These are phyloP conservation scores for Solanum medicagineum DNA, from an alignment of 257 asterid species.

Conservation along the genomic window DNA sequence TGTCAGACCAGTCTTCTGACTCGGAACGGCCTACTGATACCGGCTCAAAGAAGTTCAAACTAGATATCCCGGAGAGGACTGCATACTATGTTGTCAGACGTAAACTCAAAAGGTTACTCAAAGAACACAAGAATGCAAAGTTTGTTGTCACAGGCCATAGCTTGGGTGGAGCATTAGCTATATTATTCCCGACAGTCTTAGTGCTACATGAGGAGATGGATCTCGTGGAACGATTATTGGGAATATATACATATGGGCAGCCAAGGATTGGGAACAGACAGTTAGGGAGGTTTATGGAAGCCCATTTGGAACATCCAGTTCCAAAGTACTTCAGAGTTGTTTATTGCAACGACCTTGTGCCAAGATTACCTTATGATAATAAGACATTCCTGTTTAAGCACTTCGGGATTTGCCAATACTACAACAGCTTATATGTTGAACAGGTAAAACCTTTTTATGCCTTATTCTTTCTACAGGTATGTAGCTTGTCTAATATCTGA, in stretches of 20 bases:
- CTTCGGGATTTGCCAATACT: slow-evolving; percentile 69
- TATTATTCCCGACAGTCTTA: slow-evolving; percentile 65
- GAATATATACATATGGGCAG: slow-evolving; percentile 77
- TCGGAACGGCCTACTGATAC: slow-evolving; percentile 3
- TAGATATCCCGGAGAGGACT: slow-evolving; percentile 31
- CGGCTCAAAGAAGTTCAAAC: slow-evolving; percentile 3
- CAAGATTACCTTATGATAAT: slow-evolving; percentile 86
- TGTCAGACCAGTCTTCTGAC: slow-evolving; percentile 6
- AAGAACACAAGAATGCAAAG: slow-evolving; percentile 56
- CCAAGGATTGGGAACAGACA: slow-evolving; percentile 71
- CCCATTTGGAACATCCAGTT: slow-evolving; percentile 38
- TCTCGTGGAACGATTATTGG: slow-evolving; percentile 42
- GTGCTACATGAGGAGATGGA: slow-evolving; percentile 55
- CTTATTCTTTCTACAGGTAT: not conserved
- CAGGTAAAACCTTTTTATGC: slow-evolving; percentile 27
- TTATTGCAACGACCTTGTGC: slow-evolving; percentile 83
- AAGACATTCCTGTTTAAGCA: slow-evolving; percentile 80
- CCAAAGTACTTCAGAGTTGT: slow-evolving; percentile 69
- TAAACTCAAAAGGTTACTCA: slow-evolving; percentile 43
- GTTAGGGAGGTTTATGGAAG: slow-evolving; percentile 51
- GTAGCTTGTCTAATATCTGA: not conserved
- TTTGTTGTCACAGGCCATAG: slow-evolving; percentile 88
- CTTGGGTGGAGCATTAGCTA: slow-evolving; percentile 89
- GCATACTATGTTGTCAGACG: slow-evolving; percentile 60
- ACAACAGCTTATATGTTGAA: slow-evolving; percentile 63